Evolutionary conservation across 345 rosid species (phyloP).

Genomic region (Hypericum androsaemum): DNA sequence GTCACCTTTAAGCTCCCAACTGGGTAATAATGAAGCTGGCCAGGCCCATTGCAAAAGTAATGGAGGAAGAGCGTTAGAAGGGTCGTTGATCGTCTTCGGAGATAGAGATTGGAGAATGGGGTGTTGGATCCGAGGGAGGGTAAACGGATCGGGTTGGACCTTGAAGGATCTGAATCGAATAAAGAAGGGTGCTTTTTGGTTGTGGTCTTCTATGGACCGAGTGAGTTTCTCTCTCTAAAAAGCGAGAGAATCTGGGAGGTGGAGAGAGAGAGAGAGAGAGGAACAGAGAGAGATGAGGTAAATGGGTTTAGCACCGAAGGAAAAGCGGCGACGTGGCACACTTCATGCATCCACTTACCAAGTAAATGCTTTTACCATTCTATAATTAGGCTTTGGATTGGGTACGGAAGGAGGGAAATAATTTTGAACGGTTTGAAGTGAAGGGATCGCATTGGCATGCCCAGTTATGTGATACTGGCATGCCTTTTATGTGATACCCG

Average conservation of each 20-base stretch:
- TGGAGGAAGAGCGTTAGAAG: no score
- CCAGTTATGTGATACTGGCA: no score
- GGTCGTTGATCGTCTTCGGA: conserved; percentile 4
- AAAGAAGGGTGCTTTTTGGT: not conserved
- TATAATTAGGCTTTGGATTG: not conserved
- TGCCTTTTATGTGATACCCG: no score
- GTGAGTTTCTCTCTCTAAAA: conserved; percentile 19
- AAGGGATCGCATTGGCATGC: no score
- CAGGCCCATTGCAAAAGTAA: no score
- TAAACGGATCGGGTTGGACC: conserved; percentile 13
- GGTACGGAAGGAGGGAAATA: not conserved
- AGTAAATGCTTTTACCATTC: not conserved
- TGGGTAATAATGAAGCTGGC: no score
- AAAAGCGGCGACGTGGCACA: conserved; percentile 48
- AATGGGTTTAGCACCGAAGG: conserved; percentile 23
- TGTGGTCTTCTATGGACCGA: not conserved
- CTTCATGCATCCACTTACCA: conserved; percentile 19
- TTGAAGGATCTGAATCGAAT: conserved; percentile 32
- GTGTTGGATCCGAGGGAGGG: conserved; percentile 29
- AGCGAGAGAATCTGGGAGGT: conserved; percentile 26
- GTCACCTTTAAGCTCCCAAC: no score
- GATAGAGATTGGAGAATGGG: not conserved
- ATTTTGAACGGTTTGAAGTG: not conserved
- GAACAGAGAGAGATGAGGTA: conserved; percentile 7
- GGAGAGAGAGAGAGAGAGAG: conserved; percentile 16